Conservation (phyloP, 257 asterid species). For the Scutellaria minor region DNA sequence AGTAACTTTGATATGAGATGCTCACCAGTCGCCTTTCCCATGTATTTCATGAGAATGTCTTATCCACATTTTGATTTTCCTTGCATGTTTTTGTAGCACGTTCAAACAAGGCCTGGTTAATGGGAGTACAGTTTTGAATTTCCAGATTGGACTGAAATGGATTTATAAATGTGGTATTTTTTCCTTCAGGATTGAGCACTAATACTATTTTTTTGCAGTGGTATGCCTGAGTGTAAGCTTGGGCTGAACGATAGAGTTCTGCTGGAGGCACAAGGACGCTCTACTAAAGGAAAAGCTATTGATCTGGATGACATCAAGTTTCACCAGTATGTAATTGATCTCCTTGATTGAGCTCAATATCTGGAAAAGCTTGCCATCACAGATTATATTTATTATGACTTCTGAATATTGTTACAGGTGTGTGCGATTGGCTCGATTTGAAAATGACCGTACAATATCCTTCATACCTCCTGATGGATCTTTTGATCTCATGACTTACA, state of each 20-base stretch:
- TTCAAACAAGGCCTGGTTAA: neutral
- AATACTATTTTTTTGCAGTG: constrained; percentile 59
- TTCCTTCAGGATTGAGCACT: constrained; percentile 16
- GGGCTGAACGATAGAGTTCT: constrained; percentile 95
- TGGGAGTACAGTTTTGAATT: neutral
- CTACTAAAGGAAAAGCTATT: constrained; percentile 93
- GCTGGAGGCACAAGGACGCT: constrained; percentile 93
- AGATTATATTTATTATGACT: constrained; percentile 28
- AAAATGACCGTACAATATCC: constrained; percentile 94
- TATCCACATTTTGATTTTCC: constrained; percentile 11
- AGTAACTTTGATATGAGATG: constrained; percentile 1
- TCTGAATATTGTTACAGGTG: constrained; percentile 58
- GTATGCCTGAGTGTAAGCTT: constrained; percentile 99
- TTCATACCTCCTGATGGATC: constrained; percentile 98
- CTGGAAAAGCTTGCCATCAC: constrained; percentile 15
- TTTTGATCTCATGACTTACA: constrained; percentile 98
- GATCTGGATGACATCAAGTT: constrained; percentile 98
- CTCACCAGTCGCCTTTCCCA: constrained; percentile 8
- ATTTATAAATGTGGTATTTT: neutral
- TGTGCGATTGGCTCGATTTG: constrained; percentile 96
- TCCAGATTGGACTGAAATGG: neutral
- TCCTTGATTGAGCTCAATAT: constrained; percentile 21
- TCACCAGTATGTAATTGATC: constrained; percentile 75
- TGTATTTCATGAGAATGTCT: neutral
- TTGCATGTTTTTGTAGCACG: neutral